Conservation (phyloP, 352 stramenopile species). For the Pythium folliculosum region DNA sequence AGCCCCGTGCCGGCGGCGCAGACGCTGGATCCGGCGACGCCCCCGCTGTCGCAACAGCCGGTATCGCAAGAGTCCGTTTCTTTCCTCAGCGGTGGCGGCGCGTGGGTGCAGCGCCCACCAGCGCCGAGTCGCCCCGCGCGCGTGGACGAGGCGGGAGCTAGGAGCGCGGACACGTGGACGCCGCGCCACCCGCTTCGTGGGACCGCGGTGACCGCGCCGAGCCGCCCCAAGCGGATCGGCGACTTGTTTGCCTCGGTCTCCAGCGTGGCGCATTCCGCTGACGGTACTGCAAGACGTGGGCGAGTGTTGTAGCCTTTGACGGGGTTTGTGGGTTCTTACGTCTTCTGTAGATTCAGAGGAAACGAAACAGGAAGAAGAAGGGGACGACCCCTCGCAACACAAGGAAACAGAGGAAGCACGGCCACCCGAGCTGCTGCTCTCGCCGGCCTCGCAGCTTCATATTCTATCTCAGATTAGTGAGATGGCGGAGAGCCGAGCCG, state of each 20-base stretch:
- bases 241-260: constrained; percentile 1
- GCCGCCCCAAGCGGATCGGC: constrained; percentile 12
- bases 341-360: background rate
- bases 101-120: background rate
- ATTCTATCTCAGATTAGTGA: constrained; percentile 79
- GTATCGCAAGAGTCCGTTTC: background rate
- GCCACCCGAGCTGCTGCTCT: constrained; percentile 45
- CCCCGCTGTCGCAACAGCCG: background rate
- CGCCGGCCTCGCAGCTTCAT: constrained; percentile 68
- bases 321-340: too few relatives aligned
- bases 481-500: constrained; percentile 43
- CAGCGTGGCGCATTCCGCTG: background rate
- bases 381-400: too few relatives aligned
- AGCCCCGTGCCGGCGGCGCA: constrained; percentile 29
- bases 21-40: constrained; percentile 3
- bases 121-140: background rate
- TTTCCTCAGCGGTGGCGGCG: too few relatives aligned
- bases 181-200: too few relatives aligned
- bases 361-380: background rate
- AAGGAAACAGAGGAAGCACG: background rate
- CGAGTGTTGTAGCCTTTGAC: too few relatives aligned
- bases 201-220: background rate
- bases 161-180: background rate
- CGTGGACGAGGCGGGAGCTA: background rate
- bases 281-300: too few relatives aligned